phyloP scores from a whole-genome alignment of 495 filamentous ascomycete genomes.

The Neohortaea acidophila region DNA sequence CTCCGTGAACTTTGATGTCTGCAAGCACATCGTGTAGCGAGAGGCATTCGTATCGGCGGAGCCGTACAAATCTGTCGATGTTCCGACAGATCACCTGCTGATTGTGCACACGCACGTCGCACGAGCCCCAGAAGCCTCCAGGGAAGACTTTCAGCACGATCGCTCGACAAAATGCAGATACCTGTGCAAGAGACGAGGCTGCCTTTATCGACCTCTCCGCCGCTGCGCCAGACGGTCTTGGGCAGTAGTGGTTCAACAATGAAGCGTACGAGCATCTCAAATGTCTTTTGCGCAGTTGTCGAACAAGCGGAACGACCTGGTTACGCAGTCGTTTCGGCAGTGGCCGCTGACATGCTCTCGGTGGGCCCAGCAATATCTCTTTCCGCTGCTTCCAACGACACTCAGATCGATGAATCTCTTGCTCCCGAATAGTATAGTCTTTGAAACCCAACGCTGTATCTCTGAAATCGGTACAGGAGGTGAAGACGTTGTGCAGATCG shows the following conservation, averaged over 20 bases:
- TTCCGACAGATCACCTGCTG: conserved; percentile 42
- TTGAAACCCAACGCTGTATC: conserved; percentile 58
- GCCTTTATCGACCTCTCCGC: not conserved
- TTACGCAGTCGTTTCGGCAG: conserved; percentile 70
- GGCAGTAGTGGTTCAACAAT: conserved; percentile 70
- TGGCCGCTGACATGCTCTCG: conserved; percentile 12
- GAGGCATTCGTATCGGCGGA: conserved; percentile 68
- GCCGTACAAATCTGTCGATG: conserved; percentile 58
- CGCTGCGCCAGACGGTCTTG: conserved; percentile 19
- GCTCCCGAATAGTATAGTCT: conserved; percentile 68
- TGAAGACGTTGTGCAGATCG: conserved; percentile 82
- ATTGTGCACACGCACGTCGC: conserved; percentile 40
- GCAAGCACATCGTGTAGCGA: conserved; percentile 65
- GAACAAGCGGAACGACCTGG: conserved; percentile 39
- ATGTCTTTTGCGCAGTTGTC: conserved; percentile 54
- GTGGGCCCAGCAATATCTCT: conserved; percentile 11
- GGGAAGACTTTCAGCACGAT: conserved; percentile 64
- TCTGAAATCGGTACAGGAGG: conserved; percentile 42
- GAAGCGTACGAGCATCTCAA: conserved; percentile 59
- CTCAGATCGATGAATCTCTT: conserved; percentile 47
- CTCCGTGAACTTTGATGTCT: conserved; percentile 50
- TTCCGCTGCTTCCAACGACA: conserved; percentile 4
- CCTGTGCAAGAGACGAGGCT: conserved; percentile 50
- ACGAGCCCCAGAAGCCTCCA: conserved; percentile 54
- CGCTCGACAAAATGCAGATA: conserved; percentile 81